Evolutionary conservation across 257 asterid genomes (phyloP).

Genomic region (Hygrophila difformis): DNA sequence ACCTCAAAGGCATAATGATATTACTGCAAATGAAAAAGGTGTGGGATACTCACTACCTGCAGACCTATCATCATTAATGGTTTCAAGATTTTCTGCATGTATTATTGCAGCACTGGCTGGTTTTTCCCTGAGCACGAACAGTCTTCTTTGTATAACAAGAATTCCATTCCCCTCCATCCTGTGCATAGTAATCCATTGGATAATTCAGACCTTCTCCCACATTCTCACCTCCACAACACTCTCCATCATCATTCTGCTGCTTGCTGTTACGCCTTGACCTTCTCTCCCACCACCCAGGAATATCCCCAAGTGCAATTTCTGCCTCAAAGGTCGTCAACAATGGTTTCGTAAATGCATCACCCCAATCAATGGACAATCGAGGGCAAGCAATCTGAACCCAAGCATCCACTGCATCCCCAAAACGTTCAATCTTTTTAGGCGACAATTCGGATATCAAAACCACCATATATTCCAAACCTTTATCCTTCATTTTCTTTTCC

Average conservation of each 20-base stretch:
- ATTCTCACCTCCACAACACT: constrained; percentile 32
- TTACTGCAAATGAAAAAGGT: no score
- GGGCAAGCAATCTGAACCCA: constrained; percentile 98
- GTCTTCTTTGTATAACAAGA: constrained; percentile 73
- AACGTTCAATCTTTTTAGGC: constrained; percentile 68
- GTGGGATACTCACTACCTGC: no score
- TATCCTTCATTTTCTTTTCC: constrained; percentile 77
- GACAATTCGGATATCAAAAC: constrained; percentile 91
- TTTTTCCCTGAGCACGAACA: constrained; percentile 28
- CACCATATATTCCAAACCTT: constrained; percentile 65
- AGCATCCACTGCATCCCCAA: constrained; percentile 85
- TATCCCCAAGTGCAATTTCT: constrained; percentile 90
- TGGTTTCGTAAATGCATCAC: constrained; percentile 86
- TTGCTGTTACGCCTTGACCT: constrained; percentile 19
- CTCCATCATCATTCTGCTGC: constrained; percentile 26
- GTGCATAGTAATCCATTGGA: constrained; percentile 96
- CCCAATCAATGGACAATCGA: constrained; percentile 95
- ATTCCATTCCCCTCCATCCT: constrained; percentile 96
- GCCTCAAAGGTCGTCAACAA: constrained; percentile 84
- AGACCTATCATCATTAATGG: no score
- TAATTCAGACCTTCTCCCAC: constrained; percentile 46
- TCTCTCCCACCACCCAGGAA: constrained; percentile 97
- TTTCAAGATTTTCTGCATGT: constrained; percentile 18
- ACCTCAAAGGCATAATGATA: no score
- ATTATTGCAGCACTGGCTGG: constrained; percentile 27